Conservation (phyloP, 257 asterid species). For the Capsicum chinense region DNA sequence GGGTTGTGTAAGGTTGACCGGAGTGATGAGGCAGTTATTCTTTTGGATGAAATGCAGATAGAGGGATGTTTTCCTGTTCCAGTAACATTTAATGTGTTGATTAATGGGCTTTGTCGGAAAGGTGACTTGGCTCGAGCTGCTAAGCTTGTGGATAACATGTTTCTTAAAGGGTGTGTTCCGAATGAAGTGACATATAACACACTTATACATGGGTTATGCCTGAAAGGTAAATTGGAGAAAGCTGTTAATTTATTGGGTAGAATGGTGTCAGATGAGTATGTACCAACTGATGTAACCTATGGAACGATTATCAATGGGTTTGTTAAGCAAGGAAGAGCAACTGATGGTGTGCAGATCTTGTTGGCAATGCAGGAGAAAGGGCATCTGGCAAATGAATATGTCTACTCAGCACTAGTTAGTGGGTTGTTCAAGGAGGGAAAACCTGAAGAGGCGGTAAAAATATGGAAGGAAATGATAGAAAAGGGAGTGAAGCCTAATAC, state of each 20-base stretch:
- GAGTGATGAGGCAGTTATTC: slow-evolving; percentile 81
- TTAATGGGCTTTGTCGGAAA: slow-evolving; percentile 82
- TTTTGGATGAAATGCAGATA: slow-evolving; percentile 95
- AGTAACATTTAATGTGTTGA: slow-evolving; percentile 72
- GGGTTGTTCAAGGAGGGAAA: slow-evolving; percentile 81
- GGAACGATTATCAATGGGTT: slow-evolving; percentile 86
- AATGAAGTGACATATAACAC: slow-evolving; percentile 93
- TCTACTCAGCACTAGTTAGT: slow-evolving; percentile 76
- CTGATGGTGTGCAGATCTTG: slow-evolving; percentile 63
- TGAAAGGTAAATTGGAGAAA: slow-evolving; percentile 81
- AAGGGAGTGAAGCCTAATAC: slow-evolving; percentile 74
- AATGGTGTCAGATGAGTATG: slow-evolving; percentile 68
- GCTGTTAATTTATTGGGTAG: slow-evolving; percentile 68
- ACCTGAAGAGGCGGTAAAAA: slow-evolving; percentile 61
- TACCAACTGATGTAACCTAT: slow-evolving; percentile 76
- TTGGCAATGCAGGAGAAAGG: slow-evolving; percentile 81
- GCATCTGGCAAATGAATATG: slow-evolving; percentile 55
- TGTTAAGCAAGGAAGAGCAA: slow-evolving; percentile 69
- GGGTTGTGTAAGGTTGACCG: slow-evolving; percentile 85
- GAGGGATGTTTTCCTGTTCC: slow-evolving; percentile 78
- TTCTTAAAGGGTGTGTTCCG: slow-evolving; percentile 86
- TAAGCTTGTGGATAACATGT: slow-evolving; percentile 84
- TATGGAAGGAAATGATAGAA: slow-evolving; percentile 67
- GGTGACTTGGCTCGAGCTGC: slow-evolving; percentile 83
- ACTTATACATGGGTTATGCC: slow-evolving; percentile 84